Evolutionary conservation across 2,329 filamentous ascomycete species (phyloP), one percentile per base, ranked within the genome.

Genomic region (Arthrobotrys megalospora): DNA sequence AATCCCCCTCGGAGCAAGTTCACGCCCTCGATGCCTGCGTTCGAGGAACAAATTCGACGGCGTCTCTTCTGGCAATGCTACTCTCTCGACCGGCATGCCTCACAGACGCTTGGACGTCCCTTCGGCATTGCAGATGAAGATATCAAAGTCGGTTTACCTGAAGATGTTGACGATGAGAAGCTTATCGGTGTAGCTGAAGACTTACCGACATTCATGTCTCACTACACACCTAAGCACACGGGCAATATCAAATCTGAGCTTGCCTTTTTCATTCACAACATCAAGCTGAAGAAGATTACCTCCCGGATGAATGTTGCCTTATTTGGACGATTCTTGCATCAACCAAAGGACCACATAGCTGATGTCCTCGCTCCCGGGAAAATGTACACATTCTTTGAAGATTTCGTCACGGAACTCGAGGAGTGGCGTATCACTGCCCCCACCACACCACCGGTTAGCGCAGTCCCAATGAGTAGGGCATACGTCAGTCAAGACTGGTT

Each of bases 31-130:
- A 65, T 79, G 69, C 70, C 76, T 8, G 76, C 76, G 6, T 79
- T 82, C 6, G 84, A 85, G 53, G 83, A 84, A 34, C 84, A 86
- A 65, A 84, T 85, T 82, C 80, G 83, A 1, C 85, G 85, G 68
- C 83, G 85, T n/a, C 84, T 83, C 0, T 86, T 86, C 73, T 86
- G 85, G 85, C 85, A 84, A 80, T 81, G 85, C 6, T 85, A 86
- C 72, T 85, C 85, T n/a, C 82, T 86, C 1, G 85, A 86, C 63
- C 82, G 85, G 19, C 81, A 85, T 32, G 85, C 85, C 50, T 83
- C 84, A 0, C 83, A 83, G 28, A 85, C 85, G 0, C 77, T 86
- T 0, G 84, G 84, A 12, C 83, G 85, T 28, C 85, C 85, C 2
- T 71, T 85, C 12, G 84, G 84, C 2, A 84, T 86, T 48, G 82